These are phyloP conservation scores for Candida jianshihensis DNA, from an alignment of 805 yeast species.

Conservation along the genomic window DNA sequence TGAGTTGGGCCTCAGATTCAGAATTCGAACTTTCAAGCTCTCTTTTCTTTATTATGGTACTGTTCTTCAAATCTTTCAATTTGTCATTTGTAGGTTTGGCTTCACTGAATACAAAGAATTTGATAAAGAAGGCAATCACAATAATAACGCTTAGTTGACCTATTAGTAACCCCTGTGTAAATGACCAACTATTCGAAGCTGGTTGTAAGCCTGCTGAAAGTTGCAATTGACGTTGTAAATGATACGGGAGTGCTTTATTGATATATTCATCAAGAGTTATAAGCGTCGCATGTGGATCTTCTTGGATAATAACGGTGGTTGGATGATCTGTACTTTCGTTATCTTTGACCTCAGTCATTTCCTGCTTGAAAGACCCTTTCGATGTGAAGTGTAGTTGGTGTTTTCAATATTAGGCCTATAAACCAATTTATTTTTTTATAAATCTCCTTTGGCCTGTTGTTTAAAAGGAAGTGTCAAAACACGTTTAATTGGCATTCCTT, in stretches of 20 bases:
- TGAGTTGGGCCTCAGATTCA: conserved; percentile 17
- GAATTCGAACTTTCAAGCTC: conserved; percentile 5
- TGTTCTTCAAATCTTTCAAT: conserved; percentile 20
- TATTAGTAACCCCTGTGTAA: conserved; percentile 65
- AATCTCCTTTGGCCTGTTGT: too few species aligned
- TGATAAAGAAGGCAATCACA: conserved; percentile 55
- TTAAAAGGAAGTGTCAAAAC: too few species aligned
- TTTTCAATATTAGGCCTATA: too few species aligned
- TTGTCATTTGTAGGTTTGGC: conserved; percentile 27
- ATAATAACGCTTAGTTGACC: conserved; percentile 72
- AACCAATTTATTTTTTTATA: too few species aligned
- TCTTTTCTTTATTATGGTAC: conserved; percentile 18
- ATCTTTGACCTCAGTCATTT: background rate
- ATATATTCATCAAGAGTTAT: conserved; percentile 32
- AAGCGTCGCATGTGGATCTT: conserved; percentile 20
- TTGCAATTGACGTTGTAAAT: conserved; percentile 26
- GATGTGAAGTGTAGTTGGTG: too few species aligned
- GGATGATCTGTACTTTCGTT: conserved; percentile 1
- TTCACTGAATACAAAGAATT: conserved; percentile 73
- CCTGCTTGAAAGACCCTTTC: too few species aligned
- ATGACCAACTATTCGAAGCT: conserved; percentile 43
- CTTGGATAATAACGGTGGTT: conserved; percentile 18
- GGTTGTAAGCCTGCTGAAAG: conserved; percentile 12
- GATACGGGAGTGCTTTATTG: conserved; percentile 27
- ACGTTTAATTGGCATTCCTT: too few species aligned